These are phyloP conservation scores for Saccharomycopsis microspora DNA, from an alignment of 805 yeast species.

Conservation along the genomic window DNA sequence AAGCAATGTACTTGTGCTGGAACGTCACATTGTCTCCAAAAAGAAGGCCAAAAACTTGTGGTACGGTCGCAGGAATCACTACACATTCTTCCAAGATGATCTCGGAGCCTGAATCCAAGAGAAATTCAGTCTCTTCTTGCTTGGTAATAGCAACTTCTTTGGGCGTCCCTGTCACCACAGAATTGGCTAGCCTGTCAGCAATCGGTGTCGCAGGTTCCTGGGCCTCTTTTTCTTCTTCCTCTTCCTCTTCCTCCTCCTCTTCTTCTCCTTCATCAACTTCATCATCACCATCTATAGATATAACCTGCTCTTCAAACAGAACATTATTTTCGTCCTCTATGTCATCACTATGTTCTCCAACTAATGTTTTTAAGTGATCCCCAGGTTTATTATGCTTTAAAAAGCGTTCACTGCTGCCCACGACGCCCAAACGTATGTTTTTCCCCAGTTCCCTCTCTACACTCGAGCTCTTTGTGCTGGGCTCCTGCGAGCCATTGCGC, in stretches of 20 bases:
- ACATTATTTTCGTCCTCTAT: neutral
- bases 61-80: slow-evolving; percentile 59
- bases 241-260: slow-evolving; percentile 12
- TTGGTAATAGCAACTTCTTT: no score
- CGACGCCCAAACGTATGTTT: neutral
- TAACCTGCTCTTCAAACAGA: slow-evolving; percentile 24
- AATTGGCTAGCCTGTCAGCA: no score
- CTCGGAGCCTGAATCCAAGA: slow-evolving; percentile 29
- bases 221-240: slow-evolving; percentile 16
- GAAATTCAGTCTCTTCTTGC: slow-evolving; percentile 16
- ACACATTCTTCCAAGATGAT: slow-evolving; percentile 39
- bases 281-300: slow-evolving; percentile 26
- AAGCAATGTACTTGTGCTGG: slow-evolving; percentile 29
- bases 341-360: neutral
- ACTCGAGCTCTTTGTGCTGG: neutral
- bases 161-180: no score
- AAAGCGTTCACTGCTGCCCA: neutral
- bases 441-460: neutral
- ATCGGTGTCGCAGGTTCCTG: neutral
- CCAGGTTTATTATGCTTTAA: neutral
- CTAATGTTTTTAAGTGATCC: neutral
- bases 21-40: slow-evolving; percentile 48
- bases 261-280: slow-evolving; percentile 17
- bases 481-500: neutral
- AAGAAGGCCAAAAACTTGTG: slow-evolving; percentile 55